Conservation (phyloP, 2,329 filamentous ascomycete species). For the Trichoderma koningiopsis region DNA sequence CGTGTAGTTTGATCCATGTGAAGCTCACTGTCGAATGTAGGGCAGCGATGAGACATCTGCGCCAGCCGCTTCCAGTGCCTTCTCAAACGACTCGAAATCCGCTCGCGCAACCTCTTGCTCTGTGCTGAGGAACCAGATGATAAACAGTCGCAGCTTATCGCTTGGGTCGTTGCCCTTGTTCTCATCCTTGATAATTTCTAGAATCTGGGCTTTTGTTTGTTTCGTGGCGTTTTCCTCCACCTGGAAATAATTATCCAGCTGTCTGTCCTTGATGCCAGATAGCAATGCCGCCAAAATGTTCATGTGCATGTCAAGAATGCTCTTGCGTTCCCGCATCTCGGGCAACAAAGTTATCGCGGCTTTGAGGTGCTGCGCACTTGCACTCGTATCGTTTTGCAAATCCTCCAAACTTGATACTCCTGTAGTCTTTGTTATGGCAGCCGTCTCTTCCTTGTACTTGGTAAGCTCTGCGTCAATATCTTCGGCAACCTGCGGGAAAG, state of each 20-base stretch:
- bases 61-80: slow-evolving; percentile 75
- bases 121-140: slow-evolving; percentile 96
- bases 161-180: slow-evolving; percentile 80
- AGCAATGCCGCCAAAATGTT: slow-evolving; percentile 82
- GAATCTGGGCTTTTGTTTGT: slow-evolving; percentile 83
- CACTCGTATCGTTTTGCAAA: slow-evolving; percentile 82
- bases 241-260: slow-evolving; percentile 95
- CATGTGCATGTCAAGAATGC: slow-evolving; percentile 98
- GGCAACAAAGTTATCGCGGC: slow-evolving; percentile 91
- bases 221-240: slow-evolving; percentile 91
- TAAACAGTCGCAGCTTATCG: slow-evolving; percentile 91
- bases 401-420: slow-evolving; percentile 92
- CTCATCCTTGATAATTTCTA: slow-evolving; percentile 80
- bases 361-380: slow-evolving; percentile 92
- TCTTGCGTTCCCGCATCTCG: slow-evolving; percentile 88
- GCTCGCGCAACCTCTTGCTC: slow-evolving; percentile 81
- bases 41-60: slow-evolving; percentile 76
- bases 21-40: slow-evolving; percentile 78
- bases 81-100: slow-evolving; percentile 85
- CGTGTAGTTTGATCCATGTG: background rate
- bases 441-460: slow-evolving; percentile 93
- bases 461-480: slow-evolving; percentile 93
- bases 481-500: slow-evolving; percentile 94
- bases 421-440: slow-evolving; percentile 92
- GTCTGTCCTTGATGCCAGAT: slow-evolving; percentile 86